Conservation (phyloP, 768 basidiomycete species). For the Kwoniella heveanensis region DNA sequence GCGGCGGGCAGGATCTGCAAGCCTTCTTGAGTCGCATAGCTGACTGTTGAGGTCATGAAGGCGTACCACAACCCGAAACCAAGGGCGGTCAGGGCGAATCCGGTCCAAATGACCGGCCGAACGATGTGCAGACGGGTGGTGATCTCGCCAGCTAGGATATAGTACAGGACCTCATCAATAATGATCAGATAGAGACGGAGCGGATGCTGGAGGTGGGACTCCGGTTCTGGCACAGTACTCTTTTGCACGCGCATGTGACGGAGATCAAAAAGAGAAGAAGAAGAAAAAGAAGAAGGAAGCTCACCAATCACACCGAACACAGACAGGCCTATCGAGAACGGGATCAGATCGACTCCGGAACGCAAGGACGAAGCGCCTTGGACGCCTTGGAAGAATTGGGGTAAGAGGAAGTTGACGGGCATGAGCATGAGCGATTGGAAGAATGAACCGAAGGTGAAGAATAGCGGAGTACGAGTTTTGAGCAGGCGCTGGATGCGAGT, state of each 20-base stretch:
- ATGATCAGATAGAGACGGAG: too few species aligned
- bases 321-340: constrained; percentile 32
- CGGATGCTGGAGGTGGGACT: too few species aligned
- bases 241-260: too few species aligned
- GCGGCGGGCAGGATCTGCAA: constrained; percentile 36
- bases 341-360: constrained; percentile 46
- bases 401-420: constrained; percentile 33
- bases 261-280: too few species aligned
- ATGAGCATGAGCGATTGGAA: constrained; percentile 45
- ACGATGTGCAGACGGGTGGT: constrained; percentile 38
- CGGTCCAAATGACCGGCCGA: constrained; percentile 49
- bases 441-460: constrained; percentile 48
- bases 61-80: constrained; percentile 40
- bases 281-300: too few species aligned
- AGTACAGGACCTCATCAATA: constrained; percentile 3
- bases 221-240: too few species aligned
- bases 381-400: constrained; percentile 53
- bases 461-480: constrained; percentile 49
- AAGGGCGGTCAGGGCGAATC: constrained; percentile 36
- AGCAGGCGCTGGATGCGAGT: constrained; percentile 43
- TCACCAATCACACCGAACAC: constrained; percentile 29
- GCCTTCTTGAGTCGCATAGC: constrained; percentile 34
- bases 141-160: constrained; percentile 41
- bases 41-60: constrained; percentile 19
- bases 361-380: constrained; percentile 24